phyloP scores from a whole-genome alignment of 352 stramenopile species.

The Thalassiosira hispida region DNA sequence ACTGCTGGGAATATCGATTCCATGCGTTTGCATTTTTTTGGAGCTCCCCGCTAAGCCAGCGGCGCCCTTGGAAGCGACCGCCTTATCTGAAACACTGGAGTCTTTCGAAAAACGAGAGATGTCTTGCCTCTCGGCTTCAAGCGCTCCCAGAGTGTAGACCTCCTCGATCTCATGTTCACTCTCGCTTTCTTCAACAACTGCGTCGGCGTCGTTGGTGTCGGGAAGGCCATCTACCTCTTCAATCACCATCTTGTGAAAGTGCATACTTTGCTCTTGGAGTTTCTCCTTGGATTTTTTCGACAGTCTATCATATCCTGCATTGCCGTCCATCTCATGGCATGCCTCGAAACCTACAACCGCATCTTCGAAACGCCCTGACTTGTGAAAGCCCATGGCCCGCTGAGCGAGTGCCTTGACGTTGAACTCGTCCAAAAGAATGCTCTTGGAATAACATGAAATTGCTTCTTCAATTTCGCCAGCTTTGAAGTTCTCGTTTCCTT shows the following conservation, averaged over 20 bases:
- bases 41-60: conserved; percentile 1
- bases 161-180: conserved; percentile 37
- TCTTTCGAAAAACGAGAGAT: no score
- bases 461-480: conserved; percentile 88
- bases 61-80: not conserved
- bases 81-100: no score
- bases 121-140: not conserved
- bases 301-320: conserved; percentile 12
- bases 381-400: conserved; percentile 89
- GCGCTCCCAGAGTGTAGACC: conserved; percentile 17
- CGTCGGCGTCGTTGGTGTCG: not conserved
- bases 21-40: conserved; percentile 1
- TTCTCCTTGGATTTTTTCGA: not conserved
- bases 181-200: conserved; percentile 24
- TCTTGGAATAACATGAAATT: conserved; percentile 89
- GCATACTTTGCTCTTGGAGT: conserved; percentile 9
- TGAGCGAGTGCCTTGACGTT: conserved; percentile 88
- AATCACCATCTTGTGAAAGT: conserved; percentile 30
- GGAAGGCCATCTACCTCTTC: conserved; percentile 13
- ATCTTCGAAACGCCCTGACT: conserved; percentile 88
- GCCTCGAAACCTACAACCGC: conserved; percentile 88
- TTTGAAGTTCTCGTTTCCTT: conserved; percentile 93
- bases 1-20: not conserved
- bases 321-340: conserved; percentile 82
- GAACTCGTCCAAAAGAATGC: conserved; percentile 86